phyloP scores from a whole-genome alignment of 345 rosid species.

The Hibiscus syriacus region DNA sequence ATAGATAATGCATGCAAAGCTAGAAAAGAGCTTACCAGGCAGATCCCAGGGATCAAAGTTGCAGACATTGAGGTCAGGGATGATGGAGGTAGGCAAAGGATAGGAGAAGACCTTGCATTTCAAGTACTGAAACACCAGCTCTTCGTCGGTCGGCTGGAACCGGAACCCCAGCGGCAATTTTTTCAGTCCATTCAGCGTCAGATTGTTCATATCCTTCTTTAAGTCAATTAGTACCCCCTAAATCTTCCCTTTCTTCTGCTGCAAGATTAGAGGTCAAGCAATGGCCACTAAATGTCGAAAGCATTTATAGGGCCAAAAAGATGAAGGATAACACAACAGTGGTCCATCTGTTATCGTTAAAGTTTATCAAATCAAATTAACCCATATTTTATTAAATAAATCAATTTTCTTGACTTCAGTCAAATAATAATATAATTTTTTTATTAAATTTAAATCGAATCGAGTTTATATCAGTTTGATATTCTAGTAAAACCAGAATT shows the following conservation, averaged over 20 bases:
- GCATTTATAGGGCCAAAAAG: background rate
- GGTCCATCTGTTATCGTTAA: background rate
- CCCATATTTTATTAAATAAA: no score
- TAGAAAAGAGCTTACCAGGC: constrained; percentile 44
- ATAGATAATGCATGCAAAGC: background rate
- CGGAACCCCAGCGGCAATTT: constrained; percentile 72
- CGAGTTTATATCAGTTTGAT: no score
- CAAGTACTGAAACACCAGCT: no score
- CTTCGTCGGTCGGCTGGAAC: no score
- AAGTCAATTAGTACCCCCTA: background rate
- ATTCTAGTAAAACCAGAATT: background rate
- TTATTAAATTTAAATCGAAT: no score
- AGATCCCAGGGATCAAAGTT: constrained; percentile 69
- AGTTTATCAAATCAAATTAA: background rate
- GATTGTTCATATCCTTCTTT: constrained; percentile 19
- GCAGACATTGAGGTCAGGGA: constrained; percentile 54
- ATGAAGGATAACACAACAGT: background rate
- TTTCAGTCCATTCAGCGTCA: constrained; percentile 29
- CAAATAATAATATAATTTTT: no score
- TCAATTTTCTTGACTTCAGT: no score
- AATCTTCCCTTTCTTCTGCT: background rate
- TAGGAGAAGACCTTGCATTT: no score
- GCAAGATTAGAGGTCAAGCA: background rate
- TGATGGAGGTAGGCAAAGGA: constrained; percentile 51
- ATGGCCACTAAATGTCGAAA: background rate